Evolutionary conservation across 768 basidiomycete species (phyloP).

Genomic region (Boletus vinaceobasis): DNA sequence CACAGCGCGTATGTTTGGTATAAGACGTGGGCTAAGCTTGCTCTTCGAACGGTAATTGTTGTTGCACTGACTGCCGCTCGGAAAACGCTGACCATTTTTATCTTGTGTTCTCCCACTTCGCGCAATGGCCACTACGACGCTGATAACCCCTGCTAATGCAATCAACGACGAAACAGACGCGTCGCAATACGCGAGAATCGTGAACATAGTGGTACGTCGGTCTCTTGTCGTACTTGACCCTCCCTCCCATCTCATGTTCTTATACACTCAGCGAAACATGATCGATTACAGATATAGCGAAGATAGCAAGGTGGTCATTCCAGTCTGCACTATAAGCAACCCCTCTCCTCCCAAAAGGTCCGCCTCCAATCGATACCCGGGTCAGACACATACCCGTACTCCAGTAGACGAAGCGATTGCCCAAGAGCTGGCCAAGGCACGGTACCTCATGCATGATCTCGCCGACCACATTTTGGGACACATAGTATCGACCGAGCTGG

Average conservation of each 20-base stretch:
- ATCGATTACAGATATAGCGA: background rate
- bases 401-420: background rate
- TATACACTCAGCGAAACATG: background rate
- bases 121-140: background rate
- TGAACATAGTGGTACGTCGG: background rate
- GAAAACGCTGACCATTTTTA: background rate
- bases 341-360: conserved; percentile 3
- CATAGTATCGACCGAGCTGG: background rate
- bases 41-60: background rate
- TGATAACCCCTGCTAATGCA: background rate
- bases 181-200: background rate
- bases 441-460: background rate
- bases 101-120: background rate
- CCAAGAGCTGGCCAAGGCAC: conserved; percentile 3
- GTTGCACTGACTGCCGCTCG: background rate
- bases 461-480: background rate
- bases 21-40: background rate
- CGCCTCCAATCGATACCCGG: background rate
- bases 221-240: background rate
- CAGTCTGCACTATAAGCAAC: background rate
- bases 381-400: conserved; percentile 1
- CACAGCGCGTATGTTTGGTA: background rate
- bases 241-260: background rate
- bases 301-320: background rate
- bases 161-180: background rate